Conservation (phyloP, 2,329 filamentous ascomycete species). For the Colletotrichum sp. region DNA sequence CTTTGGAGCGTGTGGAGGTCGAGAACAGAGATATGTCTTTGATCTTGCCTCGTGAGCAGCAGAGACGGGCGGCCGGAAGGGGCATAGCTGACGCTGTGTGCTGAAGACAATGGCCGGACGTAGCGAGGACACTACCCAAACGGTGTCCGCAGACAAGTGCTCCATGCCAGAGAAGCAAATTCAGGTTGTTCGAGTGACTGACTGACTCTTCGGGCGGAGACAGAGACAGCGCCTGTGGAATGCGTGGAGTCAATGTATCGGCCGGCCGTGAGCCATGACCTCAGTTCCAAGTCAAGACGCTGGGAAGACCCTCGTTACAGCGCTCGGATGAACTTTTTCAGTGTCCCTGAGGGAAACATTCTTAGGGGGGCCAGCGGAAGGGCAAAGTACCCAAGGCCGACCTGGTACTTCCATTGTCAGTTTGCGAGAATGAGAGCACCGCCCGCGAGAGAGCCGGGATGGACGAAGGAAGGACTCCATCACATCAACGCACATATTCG, state of each 20-base stretch:
- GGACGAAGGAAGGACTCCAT: background rate
- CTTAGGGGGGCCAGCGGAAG: background rate
- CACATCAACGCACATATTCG: background rate
- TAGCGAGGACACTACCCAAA: background rate
- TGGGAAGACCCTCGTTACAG: conserved; percentile 14
- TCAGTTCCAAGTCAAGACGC: conserved; percentile 9
- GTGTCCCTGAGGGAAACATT: background rate
- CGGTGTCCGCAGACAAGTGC: background rate
- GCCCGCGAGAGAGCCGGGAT: background rate
- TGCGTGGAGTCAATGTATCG: conserved; percentile 2
- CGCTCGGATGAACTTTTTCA: conserved; percentile 16
- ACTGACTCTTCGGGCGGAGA: background rate
- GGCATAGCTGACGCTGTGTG: background rate
- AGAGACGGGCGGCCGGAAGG: background rate
- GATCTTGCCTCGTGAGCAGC: background rate
- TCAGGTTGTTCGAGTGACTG: background rate
- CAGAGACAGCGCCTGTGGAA: background rate
- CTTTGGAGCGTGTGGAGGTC: background rate
- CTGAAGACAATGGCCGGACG: background rate
- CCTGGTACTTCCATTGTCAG: background rate
- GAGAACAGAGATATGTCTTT: background rate
- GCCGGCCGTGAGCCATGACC: conserved; percentile 7
- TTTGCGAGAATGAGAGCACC: background rate
- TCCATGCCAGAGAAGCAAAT: background rate
- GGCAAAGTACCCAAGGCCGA: background rate